Base-by-base conservation (phyloP, 2,329 filamentous ascomycete genomes). In the Teratosphaeria zuluensis region DNA sequence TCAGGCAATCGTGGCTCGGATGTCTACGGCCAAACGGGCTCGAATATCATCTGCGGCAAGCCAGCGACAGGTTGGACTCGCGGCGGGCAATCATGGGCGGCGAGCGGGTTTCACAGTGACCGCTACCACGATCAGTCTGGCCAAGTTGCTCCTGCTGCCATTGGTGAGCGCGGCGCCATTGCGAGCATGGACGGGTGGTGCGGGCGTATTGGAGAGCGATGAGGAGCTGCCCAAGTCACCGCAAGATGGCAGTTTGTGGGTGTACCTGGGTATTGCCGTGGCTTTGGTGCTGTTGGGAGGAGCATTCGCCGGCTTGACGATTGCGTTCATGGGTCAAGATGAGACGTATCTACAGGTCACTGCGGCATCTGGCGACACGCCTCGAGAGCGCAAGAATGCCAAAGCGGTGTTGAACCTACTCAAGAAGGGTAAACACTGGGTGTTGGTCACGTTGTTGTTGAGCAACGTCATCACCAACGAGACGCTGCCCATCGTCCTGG, bases 381-480 rank as follows among this genome's bases (percentile, higher is more conserved):
- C 42, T 6, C 80, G 85, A n/a, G 92, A 97, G 75, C 87, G 86
- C 69, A 90, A 85, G 70, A 90, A 96, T 70, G 94, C 94, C 0
- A 83, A 82, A 58, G 87, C 84, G 63, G 94, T 99, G 11, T 81
- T 94, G 66, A 81, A 84, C 51, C 78, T 99, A 31, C 77, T 99
- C 58, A 85, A 90, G 64, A 88, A 84, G 67, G 94, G 94, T 68
- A 99, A 99, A 74, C 94, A 99, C 75, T 99, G 94, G 94, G 92
- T 99, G 21, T 79, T 99, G 59, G 94, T 99, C 57, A 97, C 94
- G 2, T 78, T 99, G 30, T 82, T 99, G 7, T 79, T 99, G 58
- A 91, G 91, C 73, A 99, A 99, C 73, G 94, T 99, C 70, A 95
- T 99, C 68, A 95, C 95, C 64, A 97, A 99, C 74, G 94, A 97